Evolutionary conservation across 371 early-diverging fungal species (phyloP).

Genomic region (Mucor saturninus): DNA sequence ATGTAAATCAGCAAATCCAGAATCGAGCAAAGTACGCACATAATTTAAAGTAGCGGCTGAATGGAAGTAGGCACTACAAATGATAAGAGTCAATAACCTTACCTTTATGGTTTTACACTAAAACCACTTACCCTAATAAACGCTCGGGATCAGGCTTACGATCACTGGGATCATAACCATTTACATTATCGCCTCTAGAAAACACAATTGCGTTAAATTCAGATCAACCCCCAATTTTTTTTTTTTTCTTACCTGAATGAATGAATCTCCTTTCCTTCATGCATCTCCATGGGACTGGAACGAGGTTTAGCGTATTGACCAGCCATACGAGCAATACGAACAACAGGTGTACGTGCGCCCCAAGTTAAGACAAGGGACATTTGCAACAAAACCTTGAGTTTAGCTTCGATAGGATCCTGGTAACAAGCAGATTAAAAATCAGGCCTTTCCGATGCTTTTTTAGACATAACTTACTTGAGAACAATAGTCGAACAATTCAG

Average conservation of each 20-base stretch:
- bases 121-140: constrained; percentile 68
- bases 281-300: constrained; percentile 87
- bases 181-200: constrained; percentile 91
- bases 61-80: constrained; percentile 88
- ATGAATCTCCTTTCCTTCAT: constrained; percentile 82
- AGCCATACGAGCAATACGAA: constrained; percentile 97
- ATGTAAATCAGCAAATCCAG: constrained; percentile 90
- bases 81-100: not conserved
- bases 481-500: constrained; percentile 97
- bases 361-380: constrained; percentile 95
- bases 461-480: constrained; percentile 60
- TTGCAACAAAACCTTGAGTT: constrained; percentile 94
- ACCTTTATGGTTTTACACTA: not conserved
- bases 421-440: not conserved
- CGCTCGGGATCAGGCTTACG: constrained; percentile 95
- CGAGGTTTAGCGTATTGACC: constrained; percentile 98
- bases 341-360: constrained; percentile 92
- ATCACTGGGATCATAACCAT: constrained; percentile 87
- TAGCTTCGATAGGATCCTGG: constrained; percentile 87
- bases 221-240: not conserved
- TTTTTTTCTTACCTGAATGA: constrained; percentile 60
- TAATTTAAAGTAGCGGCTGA: constrained; percentile 97
- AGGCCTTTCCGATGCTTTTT: not conserved
- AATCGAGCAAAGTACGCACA: constrained; percentile 81
- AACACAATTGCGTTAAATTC: not conserved